phyloP scores from a whole-genome alignment of 2,329 filamentous ascomycete species.

The Graphiopsis chlorocephala region DNA sequence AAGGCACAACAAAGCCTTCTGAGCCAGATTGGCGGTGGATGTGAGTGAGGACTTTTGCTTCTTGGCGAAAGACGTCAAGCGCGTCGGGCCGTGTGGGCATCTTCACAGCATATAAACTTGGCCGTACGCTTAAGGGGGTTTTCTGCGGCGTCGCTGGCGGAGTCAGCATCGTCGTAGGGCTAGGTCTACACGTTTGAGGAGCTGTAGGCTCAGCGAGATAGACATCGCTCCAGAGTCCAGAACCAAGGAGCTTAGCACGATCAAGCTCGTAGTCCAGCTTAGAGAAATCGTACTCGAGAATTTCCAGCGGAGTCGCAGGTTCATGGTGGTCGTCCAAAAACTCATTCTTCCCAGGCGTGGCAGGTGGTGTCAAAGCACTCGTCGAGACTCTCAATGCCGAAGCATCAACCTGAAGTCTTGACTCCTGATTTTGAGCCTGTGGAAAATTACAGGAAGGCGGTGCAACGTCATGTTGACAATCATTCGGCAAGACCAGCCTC shows the following conservation, averaged over 20 bases:
- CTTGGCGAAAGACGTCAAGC: constrained; percentile 33
- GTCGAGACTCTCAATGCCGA: not conserved
- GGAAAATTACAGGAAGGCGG: constrained; percentile 68
- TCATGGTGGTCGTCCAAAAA: not conserved
- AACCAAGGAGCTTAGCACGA: constrained; percentile 32
- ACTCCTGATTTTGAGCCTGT: not conserved
- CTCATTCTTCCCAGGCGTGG: constrained; percentile 3
- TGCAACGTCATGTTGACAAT: constrained; percentile 97
- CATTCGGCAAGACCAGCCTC: constrained; percentile 2
- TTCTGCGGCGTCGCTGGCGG: constrained; percentile 18
- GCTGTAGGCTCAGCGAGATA: constrained; percentile 32
- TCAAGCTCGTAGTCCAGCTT: constrained; percentile 33
- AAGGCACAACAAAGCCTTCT: constrained; percentile 31
- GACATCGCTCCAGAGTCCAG: constrained; percentile 38
- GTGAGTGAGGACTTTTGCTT: constrained; percentile 34
- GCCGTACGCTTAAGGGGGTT: not conserved
- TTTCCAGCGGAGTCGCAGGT: not conserved
- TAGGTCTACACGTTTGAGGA: not conserved
- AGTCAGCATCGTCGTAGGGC: constrained; percentile 18
- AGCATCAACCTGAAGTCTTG: not conserved
- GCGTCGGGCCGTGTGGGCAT: constrained; percentile 32
- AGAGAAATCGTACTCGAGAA: constrained; percentile 23
- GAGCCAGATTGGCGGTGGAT: constrained; percentile 27
- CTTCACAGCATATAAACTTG: constrained; percentile 34
- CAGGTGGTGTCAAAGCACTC: not conserved